Percentiles rank a stretch among this genome's conserved stretches.
Conservation (phyloP, 2,329 filamentous ascomycete species). For the Dryadomyces sulphureus region DNA sequence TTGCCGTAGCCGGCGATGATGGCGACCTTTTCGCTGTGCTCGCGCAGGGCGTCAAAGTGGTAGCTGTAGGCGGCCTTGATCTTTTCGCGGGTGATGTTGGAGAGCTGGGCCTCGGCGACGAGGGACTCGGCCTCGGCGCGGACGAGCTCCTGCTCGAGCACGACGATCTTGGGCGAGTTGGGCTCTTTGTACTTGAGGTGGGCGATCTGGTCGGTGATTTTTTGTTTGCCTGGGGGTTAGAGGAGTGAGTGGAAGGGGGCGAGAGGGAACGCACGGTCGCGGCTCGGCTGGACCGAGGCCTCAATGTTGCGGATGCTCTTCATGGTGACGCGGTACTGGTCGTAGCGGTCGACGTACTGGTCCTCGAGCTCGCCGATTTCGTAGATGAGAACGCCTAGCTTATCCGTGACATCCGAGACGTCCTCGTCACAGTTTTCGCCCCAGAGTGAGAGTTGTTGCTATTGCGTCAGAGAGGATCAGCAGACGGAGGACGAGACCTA, state of each 20-base stretch:
- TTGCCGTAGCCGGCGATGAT: conserved; percentile 97
- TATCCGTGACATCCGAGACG: conserved; percentile 97
- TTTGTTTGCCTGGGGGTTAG: conserved; percentile 66
- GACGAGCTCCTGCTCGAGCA: conserved; percentile 95
- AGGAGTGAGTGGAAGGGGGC: not conserved
- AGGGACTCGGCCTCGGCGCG: conserved; percentile 98
- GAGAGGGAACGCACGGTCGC: conserved; percentile 59
- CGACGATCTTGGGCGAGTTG: conserved; percentile 92
- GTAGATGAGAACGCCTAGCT: conserved; percentile 93
- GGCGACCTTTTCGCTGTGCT: conserved; percentile 96
- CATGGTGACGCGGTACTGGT: conserved; percentile 97
- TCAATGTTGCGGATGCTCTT: conserved; percentile 99
- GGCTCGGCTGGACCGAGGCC: conserved; percentile 91
- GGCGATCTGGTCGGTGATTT: conserved; percentile 96
- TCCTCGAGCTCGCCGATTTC: conserved; percentile 97
- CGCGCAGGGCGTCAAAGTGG: conserved; percentile 92
- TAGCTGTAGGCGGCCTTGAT: conserved; percentile 96
- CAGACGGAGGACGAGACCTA: conserved; percentile 34
- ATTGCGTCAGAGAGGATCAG: not conserved
- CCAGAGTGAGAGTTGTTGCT: conserved; percentile 99
- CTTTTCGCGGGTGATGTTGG: conserved; percentile 99
- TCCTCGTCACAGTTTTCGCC: conserved; percentile 92
- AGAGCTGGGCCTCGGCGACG: conserved; percentile 92
- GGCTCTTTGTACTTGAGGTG: conserved; percentile 99
- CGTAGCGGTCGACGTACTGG: conserved; percentile 95